These are phyloP conservation scores for Neonectria ditissima DNA, from an alignment of 2,329 filamentous ascomycete species.

Conservation along the genomic window DNA sequence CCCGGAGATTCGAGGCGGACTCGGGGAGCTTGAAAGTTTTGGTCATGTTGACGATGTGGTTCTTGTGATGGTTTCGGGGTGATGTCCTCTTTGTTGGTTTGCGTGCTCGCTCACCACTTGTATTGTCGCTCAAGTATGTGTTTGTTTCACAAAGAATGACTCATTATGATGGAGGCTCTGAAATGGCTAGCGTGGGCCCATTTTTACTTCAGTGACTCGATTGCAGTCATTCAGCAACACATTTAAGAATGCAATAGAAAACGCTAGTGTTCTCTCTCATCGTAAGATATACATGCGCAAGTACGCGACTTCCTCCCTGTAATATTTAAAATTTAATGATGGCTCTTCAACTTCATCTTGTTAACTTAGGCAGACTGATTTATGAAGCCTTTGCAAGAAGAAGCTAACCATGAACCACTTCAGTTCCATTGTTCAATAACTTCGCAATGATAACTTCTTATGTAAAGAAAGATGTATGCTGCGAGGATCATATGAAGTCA, in stretches of 20 bases:
- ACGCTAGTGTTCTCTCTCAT: neutral
- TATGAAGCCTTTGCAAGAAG: too few relatives aligned
- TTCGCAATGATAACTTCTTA: too few relatives aligned
- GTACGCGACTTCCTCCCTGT: too few relatives aligned
- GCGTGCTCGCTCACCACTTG: neutral
- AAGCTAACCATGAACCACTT: too few relatives aligned
- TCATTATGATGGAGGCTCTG: neutral
- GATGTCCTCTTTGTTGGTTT: neutral
- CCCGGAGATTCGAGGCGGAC: constrained; percentile 27
- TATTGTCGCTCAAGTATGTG: neutral
- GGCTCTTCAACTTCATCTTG: too few relatives aligned
- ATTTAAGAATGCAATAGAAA: neutral
- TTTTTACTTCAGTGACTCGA: neutral
- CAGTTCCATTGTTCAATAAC: too few relatives aligned
- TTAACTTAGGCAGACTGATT: too few relatives aligned
- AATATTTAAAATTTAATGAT: too few relatives aligned
- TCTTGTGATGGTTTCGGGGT: neutral
- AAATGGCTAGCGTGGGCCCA: neutral
- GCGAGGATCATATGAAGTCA: too few relatives aligned
- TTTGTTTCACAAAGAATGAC: neutral
- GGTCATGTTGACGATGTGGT: constrained; percentile 16
- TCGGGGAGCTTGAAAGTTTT: constrained; percentile 16
- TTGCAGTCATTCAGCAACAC: neutral
- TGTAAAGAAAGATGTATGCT: too few relatives aligned
- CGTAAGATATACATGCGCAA: too few relatives aligned